A percentile compares a stretch with the other conserved stretches of the same genome.
phyloP scores from a whole-genome alignment of 2,329 filamentous ascomycete genomes.

The Aspergillus sp. region DNA sequence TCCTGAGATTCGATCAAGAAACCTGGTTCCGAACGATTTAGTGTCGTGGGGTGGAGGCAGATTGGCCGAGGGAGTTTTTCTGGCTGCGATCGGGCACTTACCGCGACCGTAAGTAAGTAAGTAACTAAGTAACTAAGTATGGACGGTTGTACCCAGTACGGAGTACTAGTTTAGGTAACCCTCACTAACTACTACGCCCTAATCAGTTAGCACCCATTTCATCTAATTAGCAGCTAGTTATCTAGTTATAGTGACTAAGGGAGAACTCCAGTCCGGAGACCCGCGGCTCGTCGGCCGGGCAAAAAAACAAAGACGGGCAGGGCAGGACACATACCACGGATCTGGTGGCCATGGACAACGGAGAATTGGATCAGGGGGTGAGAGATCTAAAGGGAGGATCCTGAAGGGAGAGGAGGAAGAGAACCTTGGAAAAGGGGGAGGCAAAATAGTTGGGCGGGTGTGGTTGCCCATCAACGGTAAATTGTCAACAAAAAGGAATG shows the following conservation, averaged over 20 bases:
- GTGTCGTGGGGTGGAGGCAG: not conserved
- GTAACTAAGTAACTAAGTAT: not conserved
- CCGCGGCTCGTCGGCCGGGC: not conserved
- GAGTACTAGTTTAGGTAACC: not conserved
- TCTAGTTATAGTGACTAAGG: not conserved
- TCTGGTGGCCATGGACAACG: not conserved
- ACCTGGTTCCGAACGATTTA: not conserved
- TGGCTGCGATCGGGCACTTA: not conserved
- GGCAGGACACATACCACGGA: not conserved
- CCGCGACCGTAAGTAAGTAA: not conserved
- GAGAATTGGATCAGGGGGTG: not conserved
- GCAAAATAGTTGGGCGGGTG: conserved; percentile 2
- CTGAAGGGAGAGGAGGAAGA: not conserved
- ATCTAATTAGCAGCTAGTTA: not conserved
- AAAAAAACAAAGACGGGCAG: not conserved
- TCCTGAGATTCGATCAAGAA: not conserved
- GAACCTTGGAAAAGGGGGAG: conserved; percentile 16
- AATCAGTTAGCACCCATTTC: too few species aligned
- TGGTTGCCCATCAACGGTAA: not conserved
- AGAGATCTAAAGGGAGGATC: not conserved
- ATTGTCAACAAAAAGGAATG: conserved; percentile 2
- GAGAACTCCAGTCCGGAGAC: not conserved
- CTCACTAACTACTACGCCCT: not conserved
- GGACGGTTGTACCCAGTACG: not conserved
- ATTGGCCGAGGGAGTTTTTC: not conserved